phyloP scores from a whole-genome alignment of 176 grass and related monocot species.

The Oropetium thomaeum region DNA sequence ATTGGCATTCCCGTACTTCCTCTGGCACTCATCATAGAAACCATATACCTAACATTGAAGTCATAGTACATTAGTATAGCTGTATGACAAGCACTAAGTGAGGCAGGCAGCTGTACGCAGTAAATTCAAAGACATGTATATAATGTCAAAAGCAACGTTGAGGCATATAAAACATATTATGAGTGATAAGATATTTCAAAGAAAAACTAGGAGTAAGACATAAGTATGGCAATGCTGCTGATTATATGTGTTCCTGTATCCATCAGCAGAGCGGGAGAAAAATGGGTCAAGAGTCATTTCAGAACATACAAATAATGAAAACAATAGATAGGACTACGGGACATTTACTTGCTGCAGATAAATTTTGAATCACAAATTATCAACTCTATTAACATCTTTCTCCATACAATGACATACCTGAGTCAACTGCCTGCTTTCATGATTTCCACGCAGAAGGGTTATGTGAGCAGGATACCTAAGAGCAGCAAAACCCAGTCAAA shows the following conservation, averaged over 20 bases:
- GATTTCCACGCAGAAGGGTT: constrained; percentile 96
- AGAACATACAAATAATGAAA: neutral
- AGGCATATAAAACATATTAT: neutral
- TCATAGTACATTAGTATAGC: constrained; percentile 3
- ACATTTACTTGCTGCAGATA: constrained; percentile 1
- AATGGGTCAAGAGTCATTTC: neutral
- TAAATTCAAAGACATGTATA: neutral
- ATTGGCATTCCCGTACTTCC: constrained; percentile 99
- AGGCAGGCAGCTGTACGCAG: neutral
- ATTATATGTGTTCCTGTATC: neutral
- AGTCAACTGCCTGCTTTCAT: constrained; percentile 97
- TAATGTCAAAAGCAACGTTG: neutral
- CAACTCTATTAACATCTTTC: neutral
- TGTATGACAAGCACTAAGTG: neutral
- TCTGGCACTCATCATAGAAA: constrained; percentile 99
- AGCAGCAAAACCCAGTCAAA: constrained; percentile 3
- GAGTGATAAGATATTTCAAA: neutral
- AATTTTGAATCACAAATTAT: neutral
- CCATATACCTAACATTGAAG: constrained; percentile 75
- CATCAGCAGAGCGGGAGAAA: neutral
- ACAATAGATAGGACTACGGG: neutral
- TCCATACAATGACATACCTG: constrained; percentile 59
- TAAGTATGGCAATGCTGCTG: neutral
- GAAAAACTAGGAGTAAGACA: neutral
- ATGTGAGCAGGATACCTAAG: constrained; percentile 97